Base-by-base conservation (phyloP, 192 early-diverging fungal species). In the Linnemannia hyalina region DNA sequence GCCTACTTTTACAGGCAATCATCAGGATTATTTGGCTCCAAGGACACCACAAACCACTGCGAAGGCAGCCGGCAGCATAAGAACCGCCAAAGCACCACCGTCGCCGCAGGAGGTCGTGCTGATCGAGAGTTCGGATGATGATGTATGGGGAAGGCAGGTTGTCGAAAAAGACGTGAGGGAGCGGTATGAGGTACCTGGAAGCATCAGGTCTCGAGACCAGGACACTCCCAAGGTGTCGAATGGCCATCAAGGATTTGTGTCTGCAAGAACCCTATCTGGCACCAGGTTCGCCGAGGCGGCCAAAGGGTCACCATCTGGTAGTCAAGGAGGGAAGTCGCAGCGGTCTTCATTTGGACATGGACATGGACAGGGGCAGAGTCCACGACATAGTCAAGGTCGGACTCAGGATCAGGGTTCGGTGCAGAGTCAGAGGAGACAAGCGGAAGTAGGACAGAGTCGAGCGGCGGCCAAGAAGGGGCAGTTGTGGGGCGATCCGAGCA, bases 91-190 rank as follows among this genome's bases (percentile, higher is more conserved):
- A 35, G 26, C 26, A 65, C 29, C 60, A 15, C 60, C 60, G 26
- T 46, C 63, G 23, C 23, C 40, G 26, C 54, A 63, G 20, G 36
- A 68, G 46, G 49, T 81, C 26, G 52, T 74, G 73, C 23, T 81
- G 35, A 81, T 81, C 15, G 80, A 81, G 29, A 81, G 80, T 18
- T 81, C 80, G 1, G 44, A 81, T 23, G 80, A 74, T 1, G 80
- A 81, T 23, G 20, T 35, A 3, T 38, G 74, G 55, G 18, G 41
- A 11, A 41, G 23, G 7, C 0, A 35, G 0, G 15, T 8, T 40
- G 47, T 40, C 7, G 55, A 41, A 10, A 10, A 22, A 18, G 35
- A 40, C 22, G 49, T 8, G 38, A 23, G 36, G 55, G 74, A 76
- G 49, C 22, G 32, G 6, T 38, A 63, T 22, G 23, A 41, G 26